A percentile compares a stretch with the other conserved stretches of the same genome.
Conservation (phyloP, 192 early-diverging fungal species). For the Geosiphon pyriformis region DNA sequence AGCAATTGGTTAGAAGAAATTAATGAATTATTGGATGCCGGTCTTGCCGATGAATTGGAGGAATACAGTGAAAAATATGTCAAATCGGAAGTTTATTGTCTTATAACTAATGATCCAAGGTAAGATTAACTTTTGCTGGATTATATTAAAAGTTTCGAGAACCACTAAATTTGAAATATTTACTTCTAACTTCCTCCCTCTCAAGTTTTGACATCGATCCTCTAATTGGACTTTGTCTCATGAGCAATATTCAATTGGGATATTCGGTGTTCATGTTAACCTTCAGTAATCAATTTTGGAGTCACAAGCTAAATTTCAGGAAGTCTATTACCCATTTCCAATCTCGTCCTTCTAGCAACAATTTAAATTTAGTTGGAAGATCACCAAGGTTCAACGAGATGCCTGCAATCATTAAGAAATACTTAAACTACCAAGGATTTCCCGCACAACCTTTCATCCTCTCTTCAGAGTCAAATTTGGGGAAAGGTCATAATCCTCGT, state of each 20-base stretch:
- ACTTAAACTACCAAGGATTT: neutral
- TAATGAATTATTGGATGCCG: conserved; percentile 19
- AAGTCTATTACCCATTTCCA: neutral
- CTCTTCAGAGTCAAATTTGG: no score
- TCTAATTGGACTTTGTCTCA: conserved; percentile 6
- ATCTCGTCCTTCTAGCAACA: no score
- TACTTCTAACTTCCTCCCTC: no score
- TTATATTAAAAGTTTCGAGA: no score
- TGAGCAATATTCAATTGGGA: neutral
- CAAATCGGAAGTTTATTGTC: conserved; percentile 16
- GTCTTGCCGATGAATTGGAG: neutral
- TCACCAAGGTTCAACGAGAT: neutral
- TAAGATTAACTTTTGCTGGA: neutral
- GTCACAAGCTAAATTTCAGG: neutral
- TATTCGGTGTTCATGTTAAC: neutral
- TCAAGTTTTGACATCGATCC: neutral
- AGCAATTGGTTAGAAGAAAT: conserved; percentile 48
- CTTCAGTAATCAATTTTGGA: neutral
- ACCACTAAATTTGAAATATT: no score
- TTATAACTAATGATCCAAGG: conserved; percentile 6
- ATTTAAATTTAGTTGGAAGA: no score
- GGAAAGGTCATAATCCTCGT: no score
- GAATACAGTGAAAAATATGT: neutral
- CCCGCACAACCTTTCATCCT: neutral
- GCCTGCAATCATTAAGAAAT: neutral